These are phyloP conservation scores for Monosporascus sp. DNA, from an alignment of 2,329 filamentous ascomycete genomes.

Conservation along the genomic window DNA sequence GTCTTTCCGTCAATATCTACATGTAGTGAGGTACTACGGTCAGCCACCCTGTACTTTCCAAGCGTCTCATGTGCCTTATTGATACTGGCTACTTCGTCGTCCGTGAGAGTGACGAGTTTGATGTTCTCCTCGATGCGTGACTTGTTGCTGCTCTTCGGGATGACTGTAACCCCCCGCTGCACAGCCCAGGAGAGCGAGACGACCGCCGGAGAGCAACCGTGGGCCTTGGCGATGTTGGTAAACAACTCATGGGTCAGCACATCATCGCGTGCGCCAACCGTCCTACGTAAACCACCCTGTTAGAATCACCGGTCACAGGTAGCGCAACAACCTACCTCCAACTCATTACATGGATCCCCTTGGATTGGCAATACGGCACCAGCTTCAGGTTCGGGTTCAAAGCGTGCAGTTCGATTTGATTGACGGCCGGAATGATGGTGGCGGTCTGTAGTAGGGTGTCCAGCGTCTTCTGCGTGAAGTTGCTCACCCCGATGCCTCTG, in stretches of 20 bases:
- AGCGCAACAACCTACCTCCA: constrained; percentile 17
- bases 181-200: constrained; percentile 23
- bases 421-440: constrained; percentile 24
- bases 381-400: constrained; percentile 27
- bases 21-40: constrained; percentile 10
- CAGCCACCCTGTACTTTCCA: constrained; percentile 12
- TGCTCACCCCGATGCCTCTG: constrained; percentile 27
- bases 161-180: constrained; percentile 19
- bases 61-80: constrained; percentile 20
- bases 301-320: too few relatives aligned
- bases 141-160: constrained; percentile 18
- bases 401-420: constrained; percentile 29
- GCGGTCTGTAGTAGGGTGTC: constrained; percentile 19
- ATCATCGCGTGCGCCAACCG: constrained; percentile 8
- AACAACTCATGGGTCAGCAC: constrained; percentile 19
- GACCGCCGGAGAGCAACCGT: constrained; percentile 18
- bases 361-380: constrained; percentile 25
- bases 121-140: constrained; percentile 20
- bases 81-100: constrained; percentile 21
- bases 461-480: constrained; percentile 26
- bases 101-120: constrained; percentile 18
- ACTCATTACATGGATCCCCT: constrained; percentile 27
- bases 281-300: not conserved
- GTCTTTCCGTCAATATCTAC: constrained; percentile 16
- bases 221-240: constrained; percentile 16